Conservation (phyloP, 257 asterid species). For the Lycium barbarum region DNA sequence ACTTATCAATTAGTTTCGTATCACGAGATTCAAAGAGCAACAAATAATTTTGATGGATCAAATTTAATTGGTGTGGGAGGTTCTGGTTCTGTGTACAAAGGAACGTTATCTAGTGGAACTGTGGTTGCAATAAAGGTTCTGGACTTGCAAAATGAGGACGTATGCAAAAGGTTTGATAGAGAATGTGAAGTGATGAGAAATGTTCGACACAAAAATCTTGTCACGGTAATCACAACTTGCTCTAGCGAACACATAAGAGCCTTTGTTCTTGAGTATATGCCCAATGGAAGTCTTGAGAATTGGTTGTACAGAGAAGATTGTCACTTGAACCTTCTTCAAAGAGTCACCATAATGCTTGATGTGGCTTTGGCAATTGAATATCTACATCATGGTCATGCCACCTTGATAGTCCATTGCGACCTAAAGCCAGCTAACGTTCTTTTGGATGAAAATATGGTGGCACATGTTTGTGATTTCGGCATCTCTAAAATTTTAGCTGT, state of each 20-base stretch:
- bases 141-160: constrained; percentile 35
- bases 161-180: constrained; percentile 39
- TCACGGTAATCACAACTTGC: constrained; percentile 45
- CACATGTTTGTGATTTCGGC: constrained; percentile 40
- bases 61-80: constrained; percentile 48
- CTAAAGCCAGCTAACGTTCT: constrained; percentile 49
- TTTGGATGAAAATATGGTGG: constrained; percentile 42
- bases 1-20: constrained; percentile 36
- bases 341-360: constrained; percentile 42
- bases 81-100: constrained; percentile 48
- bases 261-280: constrained; percentile 47
- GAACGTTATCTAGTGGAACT: constrained; percentile 35
- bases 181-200: constrained; percentile 45
- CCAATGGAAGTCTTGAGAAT: constrained; percentile 46
- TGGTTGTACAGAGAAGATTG: constrained; percentile 38
- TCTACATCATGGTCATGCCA: constrained; percentile 42
- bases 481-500: constrained; percentile 42
- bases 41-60: constrained; percentile 41
- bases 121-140: constrained; percentile 47
- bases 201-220: constrained; percentile 45
- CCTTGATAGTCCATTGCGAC: constrained; percentile 48
- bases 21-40: constrained; percentile 40
- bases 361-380: constrained; percentile 51
- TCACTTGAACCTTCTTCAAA: constrained; percentile 33
- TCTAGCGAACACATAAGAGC: constrained; percentile 36